A percentile compares a stretch with the other conserved stretches of the same genome.
Conservation (phyloP, 345 rosid species). For the Aquilaria sinensis region DNA sequence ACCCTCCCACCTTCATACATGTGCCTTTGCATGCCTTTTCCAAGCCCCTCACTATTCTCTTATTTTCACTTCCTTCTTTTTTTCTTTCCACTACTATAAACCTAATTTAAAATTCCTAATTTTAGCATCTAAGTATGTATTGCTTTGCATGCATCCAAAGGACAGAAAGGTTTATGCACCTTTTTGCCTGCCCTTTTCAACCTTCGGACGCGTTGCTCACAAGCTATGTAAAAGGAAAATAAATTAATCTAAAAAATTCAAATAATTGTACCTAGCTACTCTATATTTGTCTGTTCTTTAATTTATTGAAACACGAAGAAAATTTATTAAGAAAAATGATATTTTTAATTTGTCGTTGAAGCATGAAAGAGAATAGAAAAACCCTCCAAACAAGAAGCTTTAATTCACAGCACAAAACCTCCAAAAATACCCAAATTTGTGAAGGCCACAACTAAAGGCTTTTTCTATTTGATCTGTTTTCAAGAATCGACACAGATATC, state of each 20-base stretch:
- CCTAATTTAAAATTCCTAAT: not conserved
- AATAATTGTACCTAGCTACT: not conserved
- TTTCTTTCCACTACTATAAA: not conserved
- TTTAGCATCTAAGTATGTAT: too few species aligned
- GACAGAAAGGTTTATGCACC: not conserved
- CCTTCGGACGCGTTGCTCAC: too few species aligned
- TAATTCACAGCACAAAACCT: conserved; percentile 1
- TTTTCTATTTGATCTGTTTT: too few species aligned
- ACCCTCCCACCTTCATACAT: conserved; percentile 34
- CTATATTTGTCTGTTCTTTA: not conserved
- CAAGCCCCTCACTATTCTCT: conserved; percentile 6
- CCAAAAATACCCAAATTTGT: too few species aligned
- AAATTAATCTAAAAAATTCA: not conserved
- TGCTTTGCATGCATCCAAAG: not conserved
- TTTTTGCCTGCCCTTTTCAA: too few species aligned
- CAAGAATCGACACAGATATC: too few species aligned
- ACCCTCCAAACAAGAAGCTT: not conserved
- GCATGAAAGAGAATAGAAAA: not conserved
- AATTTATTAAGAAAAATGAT: not conserved
- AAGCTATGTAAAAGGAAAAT: not conserved
- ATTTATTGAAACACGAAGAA: not conserved
- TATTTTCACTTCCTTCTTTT: conserved; percentile 22
- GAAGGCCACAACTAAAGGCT: too few species aligned
- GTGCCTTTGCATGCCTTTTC: conserved; percentile 34
- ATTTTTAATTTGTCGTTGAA: not conserved